phyloP scores from a whole-genome alignment of 129 eudicot genomes.

The Ambrosia artemisiifolia region DNA sequence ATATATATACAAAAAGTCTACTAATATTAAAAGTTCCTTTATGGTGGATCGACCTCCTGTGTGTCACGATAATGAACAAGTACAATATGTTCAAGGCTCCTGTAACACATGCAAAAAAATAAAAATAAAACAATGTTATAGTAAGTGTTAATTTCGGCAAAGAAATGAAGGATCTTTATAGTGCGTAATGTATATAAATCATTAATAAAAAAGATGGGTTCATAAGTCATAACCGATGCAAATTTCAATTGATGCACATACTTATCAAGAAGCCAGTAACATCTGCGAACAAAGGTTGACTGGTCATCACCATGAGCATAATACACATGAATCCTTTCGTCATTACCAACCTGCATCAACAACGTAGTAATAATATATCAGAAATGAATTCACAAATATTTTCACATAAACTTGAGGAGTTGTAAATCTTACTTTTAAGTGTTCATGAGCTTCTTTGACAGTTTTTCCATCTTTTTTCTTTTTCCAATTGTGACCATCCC shows the following conservation, averaged over 20 bases:
- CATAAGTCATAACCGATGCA: constrained; percentile 9
- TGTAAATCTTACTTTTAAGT: constrained; percentile 60
- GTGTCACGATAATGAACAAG: constrained; percentile 99
- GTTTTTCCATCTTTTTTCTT: constrained; percentile 97
- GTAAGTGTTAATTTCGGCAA: constrained; percentile 5
- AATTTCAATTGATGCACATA: constrained; percentile 41
- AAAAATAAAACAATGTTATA: background rate
- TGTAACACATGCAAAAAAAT: constrained; percentile 37
- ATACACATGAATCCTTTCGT: constrained; percentile 94
- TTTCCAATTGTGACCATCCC: constrained; percentile 95
- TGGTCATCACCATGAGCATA: constrained; percentile 93
- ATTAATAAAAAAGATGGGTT: background rate
- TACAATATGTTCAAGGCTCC: constrained; percentile 86
- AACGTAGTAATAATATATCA: constrained; percentile 9
- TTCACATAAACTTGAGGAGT: background rate
- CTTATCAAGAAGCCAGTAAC: constrained; percentile 99
- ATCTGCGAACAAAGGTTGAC: constrained; percentile 94
- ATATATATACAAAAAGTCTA: constrained; percentile 3
- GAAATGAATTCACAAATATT: background rate
- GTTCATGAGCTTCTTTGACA: constrained; percentile 98
- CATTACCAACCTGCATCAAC: constrained; percentile 66
- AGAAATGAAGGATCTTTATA: background rate
- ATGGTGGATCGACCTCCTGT: constrained; percentile 65
- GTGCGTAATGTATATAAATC: constrained; percentile 2
- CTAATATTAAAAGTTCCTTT: background rate